Conservation (phyloP, 345 rosid species). For the Psidium friedrichsthalianum region DNA sequence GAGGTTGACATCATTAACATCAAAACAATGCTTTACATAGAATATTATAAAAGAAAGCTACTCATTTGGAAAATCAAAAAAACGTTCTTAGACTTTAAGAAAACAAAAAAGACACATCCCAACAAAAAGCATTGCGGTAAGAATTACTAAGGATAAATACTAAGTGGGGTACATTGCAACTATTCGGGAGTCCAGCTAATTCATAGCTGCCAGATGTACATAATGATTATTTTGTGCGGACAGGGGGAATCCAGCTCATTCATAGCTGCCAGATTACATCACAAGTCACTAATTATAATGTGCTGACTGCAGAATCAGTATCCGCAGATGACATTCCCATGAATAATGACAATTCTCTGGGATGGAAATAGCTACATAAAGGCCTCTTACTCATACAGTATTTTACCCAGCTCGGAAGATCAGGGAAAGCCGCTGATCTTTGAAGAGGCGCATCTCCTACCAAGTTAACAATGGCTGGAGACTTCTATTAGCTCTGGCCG, state of each 20-base stretch:
- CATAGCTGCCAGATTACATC: neutral
- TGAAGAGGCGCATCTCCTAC: neutral
- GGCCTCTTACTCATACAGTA: neutral
- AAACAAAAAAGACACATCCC: neutral
- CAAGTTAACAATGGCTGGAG: neutral
- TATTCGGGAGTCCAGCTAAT: neutral
- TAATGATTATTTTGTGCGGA: neutral
- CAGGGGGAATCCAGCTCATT: neutral
- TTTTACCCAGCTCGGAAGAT: neutral
- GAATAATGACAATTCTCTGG: neutral
- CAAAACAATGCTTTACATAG: neutral
- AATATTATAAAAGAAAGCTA: neutral
- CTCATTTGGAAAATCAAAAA: neutral
- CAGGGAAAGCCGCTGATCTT: neutral
- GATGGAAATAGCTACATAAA: neutral
- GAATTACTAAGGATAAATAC: neutral
- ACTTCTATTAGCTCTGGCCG: neutral
- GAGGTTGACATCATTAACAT: neutral
- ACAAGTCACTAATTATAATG: neutral
- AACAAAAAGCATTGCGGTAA: neutral
- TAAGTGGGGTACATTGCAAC: neutral
- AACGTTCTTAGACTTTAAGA: neutral
- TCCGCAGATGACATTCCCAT: neutral
- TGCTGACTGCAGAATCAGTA: neutral
- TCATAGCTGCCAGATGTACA: neutral